A percentile compares a stretch with the other conserved stretches of the same genome.
phyloP scores from a whole-genome alignment of 257 asterid genomes.

The Solanum chmielewskii region DNA sequence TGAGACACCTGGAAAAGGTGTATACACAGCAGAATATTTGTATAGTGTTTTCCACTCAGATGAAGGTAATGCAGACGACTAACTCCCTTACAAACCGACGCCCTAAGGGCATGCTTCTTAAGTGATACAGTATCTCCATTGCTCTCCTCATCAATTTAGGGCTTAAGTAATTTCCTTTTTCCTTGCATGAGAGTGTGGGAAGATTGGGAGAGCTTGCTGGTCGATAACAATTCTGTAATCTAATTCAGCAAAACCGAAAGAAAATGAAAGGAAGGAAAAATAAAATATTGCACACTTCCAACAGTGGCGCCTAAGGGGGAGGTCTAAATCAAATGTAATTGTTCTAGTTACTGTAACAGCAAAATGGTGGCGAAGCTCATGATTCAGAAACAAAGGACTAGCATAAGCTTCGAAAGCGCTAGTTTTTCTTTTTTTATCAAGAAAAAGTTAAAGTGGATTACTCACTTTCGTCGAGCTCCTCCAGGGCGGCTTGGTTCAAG shows the following conservation, averaged over 20 bases:
- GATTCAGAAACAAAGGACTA: background rate
- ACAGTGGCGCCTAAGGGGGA: background rate
- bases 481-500: constrained; percentile 91
- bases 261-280: background rate
- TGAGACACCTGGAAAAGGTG: background rate
- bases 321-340: background rate
- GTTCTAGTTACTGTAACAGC: background rate
- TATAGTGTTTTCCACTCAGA: background rate
- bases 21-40: background rate
- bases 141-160: background rate
- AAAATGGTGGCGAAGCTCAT: background rate
- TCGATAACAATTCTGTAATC: background rate
- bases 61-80: background rate
- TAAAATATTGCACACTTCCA: background rate
- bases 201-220: background rate
- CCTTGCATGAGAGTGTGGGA: background rate
- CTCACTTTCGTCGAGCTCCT: constrained; percentile 78
- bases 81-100: background rate
- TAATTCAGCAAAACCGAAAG: background rate
- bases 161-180: background rate
- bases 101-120: background rate
- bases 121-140: background rate
- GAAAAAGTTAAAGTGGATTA: background rate
- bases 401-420: background rate
- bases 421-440: background rate